Evolutionary conservation across 2,329 filamentous ascomycete species (phyloP).

Genomic region (Fusarium sp.): DNA sequence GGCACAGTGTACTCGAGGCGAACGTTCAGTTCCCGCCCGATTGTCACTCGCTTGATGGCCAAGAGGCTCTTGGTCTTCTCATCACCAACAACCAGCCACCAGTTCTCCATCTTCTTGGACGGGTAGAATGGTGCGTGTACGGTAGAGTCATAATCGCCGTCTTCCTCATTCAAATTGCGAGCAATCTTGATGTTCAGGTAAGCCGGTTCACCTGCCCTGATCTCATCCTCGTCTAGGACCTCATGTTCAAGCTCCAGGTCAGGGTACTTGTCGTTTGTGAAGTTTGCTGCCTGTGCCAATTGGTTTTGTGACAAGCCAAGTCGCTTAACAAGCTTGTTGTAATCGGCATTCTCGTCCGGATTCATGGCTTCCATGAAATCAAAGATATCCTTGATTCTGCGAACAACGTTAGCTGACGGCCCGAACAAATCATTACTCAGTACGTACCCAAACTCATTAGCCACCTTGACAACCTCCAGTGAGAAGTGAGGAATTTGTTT

Average conservation of each 20-base stretch:
- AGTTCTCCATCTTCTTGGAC: constrained; percentile 92
- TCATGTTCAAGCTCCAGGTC: constrained; percentile 93
- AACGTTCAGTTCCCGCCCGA: constrained; percentile 81
- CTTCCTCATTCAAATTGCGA: constrained; percentile 77
- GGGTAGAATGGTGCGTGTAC: constrained; percentile 98
- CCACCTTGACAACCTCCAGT: constrained; percentile 83
- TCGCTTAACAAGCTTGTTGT: constrained; percentile 79
- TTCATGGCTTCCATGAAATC: constrained; percentile 99
- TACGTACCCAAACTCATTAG: constrained; percentile 79
- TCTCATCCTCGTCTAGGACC: constrained; percentile 81
- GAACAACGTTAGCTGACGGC: constrained; percentile 48
- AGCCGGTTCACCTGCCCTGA: constrained; percentile 83
- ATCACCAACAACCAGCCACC: constrained; percentile 97
- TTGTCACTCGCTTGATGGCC: constrained; percentile 93
- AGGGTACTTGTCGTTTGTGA: constrained; percentile 96
- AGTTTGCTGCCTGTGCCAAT: constrained; percentile 87
- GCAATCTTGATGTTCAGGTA: constrained; percentile 87
- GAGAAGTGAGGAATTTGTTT: constrained; percentile 98
- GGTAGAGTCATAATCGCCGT: constrained; percentile 76
- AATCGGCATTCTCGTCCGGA: constrained; percentile 88
- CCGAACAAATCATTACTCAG: neutral
- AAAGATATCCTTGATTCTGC: constrained; percentile 89
- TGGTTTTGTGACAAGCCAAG: constrained; percentile 85
- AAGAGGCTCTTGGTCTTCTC: constrained; percentile 88
- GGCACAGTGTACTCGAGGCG: constrained; percentile 91